A percentile compares a stretch with the other conserved stretches of the same genome.
Evolutionary conservation across 768 basidiomycete genomes (phyloP).

Genomic region (Candolleomyces aberdarensis): DNA sequence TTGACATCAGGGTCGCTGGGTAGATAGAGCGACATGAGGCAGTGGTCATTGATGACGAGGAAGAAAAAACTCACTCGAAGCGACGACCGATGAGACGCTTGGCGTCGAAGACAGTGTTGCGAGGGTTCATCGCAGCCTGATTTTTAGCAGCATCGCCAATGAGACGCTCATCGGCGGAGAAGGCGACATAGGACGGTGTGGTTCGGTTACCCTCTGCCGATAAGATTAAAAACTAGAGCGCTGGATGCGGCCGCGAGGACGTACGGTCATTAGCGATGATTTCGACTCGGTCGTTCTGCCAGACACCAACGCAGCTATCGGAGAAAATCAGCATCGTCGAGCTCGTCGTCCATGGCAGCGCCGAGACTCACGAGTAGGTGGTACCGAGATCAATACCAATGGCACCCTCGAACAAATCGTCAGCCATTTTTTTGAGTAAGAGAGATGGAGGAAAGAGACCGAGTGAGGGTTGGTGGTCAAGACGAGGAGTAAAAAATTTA

Average conservation of each 20-base stretch:
- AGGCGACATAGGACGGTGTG: slow-evolving; percentile 99
- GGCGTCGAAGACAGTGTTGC: slow-evolving; percentile 98
- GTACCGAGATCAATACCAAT: slow-evolving; percentile 97
- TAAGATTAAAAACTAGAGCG: slow-evolving; percentile 2
- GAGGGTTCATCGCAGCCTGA: slow-evolving; percentile 99
- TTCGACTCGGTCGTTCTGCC: slow-evolving; percentile 99
- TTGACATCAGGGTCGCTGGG: slow-evolving; percentile 88
- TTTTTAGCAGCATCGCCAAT: slow-evolving; percentile 99
- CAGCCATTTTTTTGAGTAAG: slow-evolving; percentile 55
- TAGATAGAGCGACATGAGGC: slow-evolving; percentile 1
- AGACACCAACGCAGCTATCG: slow-evolving; percentile 92
- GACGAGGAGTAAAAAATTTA: slow-evolving; percentile 21
- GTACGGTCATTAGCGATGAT: slow-evolving; percentile 96
- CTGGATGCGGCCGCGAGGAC: slow-evolving; percentile 25
- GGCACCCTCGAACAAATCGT: slow-evolving; percentile 94
- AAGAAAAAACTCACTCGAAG: slow-evolving; percentile 66
- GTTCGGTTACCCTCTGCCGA: slow-evolving; percentile 92
- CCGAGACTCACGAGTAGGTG: slow-evolving; percentile 80
- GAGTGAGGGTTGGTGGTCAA: slow-evolving; percentile 33
- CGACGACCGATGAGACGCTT: slow-evolving; percentile 98
- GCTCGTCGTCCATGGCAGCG: slow-evolving; percentile 5
- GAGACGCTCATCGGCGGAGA: slow-evolving; percentile 92
- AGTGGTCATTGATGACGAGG: slow-evolving; percentile 1
- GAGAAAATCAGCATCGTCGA: slow-evolving; percentile 14
- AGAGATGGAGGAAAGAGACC: slow-evolving; percentile 26